These are phyloP conservation scores for Annulohypoxylon bovei DNA, from an alignment of 495 filamentous ascomycete species.

Conservation along the genomic window DNA sequence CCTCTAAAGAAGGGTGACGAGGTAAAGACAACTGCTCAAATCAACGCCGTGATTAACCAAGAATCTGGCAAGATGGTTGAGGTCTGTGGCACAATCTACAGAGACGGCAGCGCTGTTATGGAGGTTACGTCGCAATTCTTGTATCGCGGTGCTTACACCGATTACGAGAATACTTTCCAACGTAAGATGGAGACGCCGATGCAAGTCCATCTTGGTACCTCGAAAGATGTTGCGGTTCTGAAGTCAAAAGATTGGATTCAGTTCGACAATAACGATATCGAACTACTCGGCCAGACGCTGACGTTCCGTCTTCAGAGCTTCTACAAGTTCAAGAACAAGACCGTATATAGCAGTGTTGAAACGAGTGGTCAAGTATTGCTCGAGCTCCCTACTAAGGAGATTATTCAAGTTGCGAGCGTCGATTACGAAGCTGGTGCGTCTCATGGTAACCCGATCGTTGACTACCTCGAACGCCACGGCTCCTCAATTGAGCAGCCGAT, in stretches of 20 bases:
- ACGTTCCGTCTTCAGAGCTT: constrained; percentile 96
- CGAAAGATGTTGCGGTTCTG: constrained; percentile 91
- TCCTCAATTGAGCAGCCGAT: constrained; percentile 95
- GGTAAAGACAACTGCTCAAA: constrained; percentile 90
- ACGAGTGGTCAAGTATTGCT: constrained; percentile 92
- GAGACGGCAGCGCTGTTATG: constrained; percentile 91
- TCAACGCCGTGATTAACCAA: constrained; percentile 98
- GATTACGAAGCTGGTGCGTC: constrained; percentile 91
- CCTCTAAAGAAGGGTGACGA: constrained; percentile 94
- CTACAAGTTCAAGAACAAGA: constrained; percentile 93
- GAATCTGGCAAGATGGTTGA: constrained; percentile 99
- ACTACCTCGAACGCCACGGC: constrained; percentile 93
- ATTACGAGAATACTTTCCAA: constrained; percentile 98
- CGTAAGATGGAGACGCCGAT: constrained; percentile 95
- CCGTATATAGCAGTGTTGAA: constrained; percentile 90
- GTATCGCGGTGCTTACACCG: constrained; percentile 90
- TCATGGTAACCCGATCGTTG: constrained; percentile 94
- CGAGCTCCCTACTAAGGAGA: constrained; percentile 95
- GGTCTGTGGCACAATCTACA: constrained; percentile 93
- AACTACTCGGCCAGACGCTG: constrained; percentile 88
- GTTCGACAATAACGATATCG: constrained; percentile 80
- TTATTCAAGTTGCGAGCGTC: constrained; percentile 94
- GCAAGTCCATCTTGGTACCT: constrained; percentile 85
- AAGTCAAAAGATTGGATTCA: constrained; percentile 98
- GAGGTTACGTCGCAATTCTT: constrained; percentile 98